Evolutionary conservation across 2,329 filamentous ascomycete species (phyloP).

Genomic region (Tolypocladium ovalisporum): DNA sequence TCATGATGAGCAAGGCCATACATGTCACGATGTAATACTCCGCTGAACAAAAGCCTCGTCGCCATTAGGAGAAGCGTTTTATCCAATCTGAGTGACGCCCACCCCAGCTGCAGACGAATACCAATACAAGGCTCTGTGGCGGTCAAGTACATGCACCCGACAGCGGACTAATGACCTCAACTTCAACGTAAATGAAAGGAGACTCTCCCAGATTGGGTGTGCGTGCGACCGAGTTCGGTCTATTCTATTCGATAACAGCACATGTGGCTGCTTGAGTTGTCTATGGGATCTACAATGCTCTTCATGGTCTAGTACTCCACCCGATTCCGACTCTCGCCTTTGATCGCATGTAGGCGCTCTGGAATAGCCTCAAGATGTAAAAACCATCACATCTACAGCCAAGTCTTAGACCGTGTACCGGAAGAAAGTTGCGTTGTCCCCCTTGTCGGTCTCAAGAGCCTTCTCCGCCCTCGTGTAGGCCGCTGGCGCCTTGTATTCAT

Average conservation of each 20-base stretch:
- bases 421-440: neutral
- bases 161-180: too few relatives aligned
- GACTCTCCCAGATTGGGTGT: too few relatives aligned
- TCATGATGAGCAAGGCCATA: neutral
- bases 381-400: neutral
- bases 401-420: neutral
- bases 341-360: too few relatives aligned
- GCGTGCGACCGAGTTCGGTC: neutral
- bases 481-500: neutral
- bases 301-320: neutral
- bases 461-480: neutral
- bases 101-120: neutral
- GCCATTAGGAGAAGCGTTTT: too few relatives aligned
- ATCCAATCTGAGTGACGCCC: neutral
- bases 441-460: neutral
- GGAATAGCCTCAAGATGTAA: neutral
- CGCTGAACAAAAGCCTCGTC: neutral
- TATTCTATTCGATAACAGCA: neutral
- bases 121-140: too few relatives aligned
- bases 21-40: neutral
- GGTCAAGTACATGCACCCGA: too few relatives aligned
- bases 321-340: neutral
- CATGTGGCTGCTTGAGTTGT: too few relatives aligned
- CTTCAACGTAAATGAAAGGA: too few relatives aligned
- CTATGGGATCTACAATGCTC: neutral